Evolutionary conservation across 805 yeast genomes (phyloP), one percentile per base, ranked within the genome.

Genomic region (Blastobotrys chiropterorum): DNA sequence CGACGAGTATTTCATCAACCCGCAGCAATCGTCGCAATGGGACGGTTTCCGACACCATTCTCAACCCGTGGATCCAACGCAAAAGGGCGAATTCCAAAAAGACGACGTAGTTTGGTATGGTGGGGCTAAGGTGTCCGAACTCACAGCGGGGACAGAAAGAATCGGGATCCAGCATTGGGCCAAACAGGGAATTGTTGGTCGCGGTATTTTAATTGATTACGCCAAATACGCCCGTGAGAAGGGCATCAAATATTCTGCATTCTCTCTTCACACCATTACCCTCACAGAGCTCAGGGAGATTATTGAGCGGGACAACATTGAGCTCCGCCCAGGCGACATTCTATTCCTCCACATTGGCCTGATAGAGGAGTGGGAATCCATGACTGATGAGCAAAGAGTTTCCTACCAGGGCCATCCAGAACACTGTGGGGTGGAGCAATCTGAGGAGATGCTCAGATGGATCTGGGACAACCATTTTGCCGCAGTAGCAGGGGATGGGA

Each of bases 121-220:
- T 14, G 62, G 61, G 15, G 45, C 58, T 13, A 48, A 58, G 13
- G 50, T 57, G 2, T 49, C 52, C 19, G 63, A 66, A 39, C 55
- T 64, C 20, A 34, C 50, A 42, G 57, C 45, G 2, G 49, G 48
- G 21, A 47, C 47, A 26, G 54, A 47, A 34, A 26, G 63, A 41
- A 47, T 57, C 39, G 56, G 61, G 3, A 54, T 59, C 20, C 56
- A 54, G 16, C 59, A 56, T 46, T 58, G 60, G 67, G 65, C 67
- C 11, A 54, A 59, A 43, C 50, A 61, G 41, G 71, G 71, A 2
- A 65, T 67, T 38, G 68, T 63, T 16, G 67, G 68, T 7, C 57
- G 71, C 13, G 71, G 71, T 2, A 67, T 67, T 14, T 53, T 67
- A 31, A 49, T 67, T 2, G 71, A 67, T 56, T 67, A 62, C 48